A percentile compares a stretch with the other conserved stretches of the same genome.
Conservation (phyloP, 192 early-diverging fungal species). For the Diversispora epigaea region DNA sequence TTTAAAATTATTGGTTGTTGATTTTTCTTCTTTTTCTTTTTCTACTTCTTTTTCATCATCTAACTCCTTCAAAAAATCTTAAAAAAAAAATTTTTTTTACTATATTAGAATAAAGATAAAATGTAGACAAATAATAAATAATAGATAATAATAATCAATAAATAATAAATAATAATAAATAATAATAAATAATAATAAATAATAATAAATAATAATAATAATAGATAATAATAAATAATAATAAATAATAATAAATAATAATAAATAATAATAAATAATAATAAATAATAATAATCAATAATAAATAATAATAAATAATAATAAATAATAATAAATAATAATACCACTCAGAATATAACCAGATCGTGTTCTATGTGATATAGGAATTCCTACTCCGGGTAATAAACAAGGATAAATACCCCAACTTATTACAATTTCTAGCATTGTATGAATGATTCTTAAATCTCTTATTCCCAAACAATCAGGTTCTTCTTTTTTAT, state of each 20-base stretch:
- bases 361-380: constrained; percentile 60
- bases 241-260: too few species aligned
- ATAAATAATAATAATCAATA: too few species aligned
- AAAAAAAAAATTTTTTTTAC: not conserved
- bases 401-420: constrained; percentile 67
- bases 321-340: not conserved
- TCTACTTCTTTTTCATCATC: not conserved
- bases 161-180: not conserved
- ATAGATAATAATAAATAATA: not conserved
- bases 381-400: constrained; percentile 66
- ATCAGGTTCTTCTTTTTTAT: constrained; percentile 36
- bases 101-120: too few species aligned
- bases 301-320: not conserved
- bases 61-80: constrained; percentile 16
- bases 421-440: constrained; percentile 66
- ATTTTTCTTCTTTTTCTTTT: not conserved
- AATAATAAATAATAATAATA: constrained; percentile 15
- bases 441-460: constrained; percentile 60
- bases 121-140: not conserved
- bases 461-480: constrained; percentile 61
- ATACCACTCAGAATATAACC: constrained; percentile 51
- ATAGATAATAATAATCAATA: not conserved
- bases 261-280: too few species aligned
- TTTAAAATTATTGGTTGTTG: not conserved
- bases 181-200: constrained; percentile 23